A percentile compares a stretch with the other conserved stretches of the same genome.
Conservation (phyloP, 257 asterid genomes). For the Linaria vulgaris region DNA sequence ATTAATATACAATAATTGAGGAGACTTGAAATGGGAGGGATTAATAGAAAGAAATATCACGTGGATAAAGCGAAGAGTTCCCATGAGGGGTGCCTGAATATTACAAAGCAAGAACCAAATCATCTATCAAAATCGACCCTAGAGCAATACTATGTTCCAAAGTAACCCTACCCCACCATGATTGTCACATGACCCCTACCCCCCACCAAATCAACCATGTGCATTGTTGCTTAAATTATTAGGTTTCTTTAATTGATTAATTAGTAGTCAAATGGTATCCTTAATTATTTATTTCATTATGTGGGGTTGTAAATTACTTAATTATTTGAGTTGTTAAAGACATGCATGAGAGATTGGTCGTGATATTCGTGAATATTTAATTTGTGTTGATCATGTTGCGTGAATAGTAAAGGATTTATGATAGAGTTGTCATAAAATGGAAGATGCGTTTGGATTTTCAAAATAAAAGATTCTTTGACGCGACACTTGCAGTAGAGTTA, state of each 20-base stretch:
- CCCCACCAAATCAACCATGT: constrained; percentile 54
- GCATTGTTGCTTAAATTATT: constrained; percentile 32
- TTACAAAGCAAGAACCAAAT: constrained; percentile 50
- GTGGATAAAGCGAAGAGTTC: constrained; percentile 46
- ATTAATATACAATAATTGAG: constrained; percentile 25
- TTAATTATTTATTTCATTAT: constrained; percentile 11
- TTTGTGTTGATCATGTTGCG: background rate
- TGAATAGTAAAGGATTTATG: constrained; percentile 12
- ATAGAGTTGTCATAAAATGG: constrained; percentile 15
- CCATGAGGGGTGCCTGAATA: constrained; percentile 70
- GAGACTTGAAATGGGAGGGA: constrained; percentile 19
- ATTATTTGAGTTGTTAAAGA: background rate
- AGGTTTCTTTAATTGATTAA: background rate
- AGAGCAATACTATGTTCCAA: constrained; percentile 57
- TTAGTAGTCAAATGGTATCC: constrained; percentile 25
- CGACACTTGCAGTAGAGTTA: no score
- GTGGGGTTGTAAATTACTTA: background rate
- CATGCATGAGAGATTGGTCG: background rate
- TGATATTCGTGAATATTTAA: background rate
- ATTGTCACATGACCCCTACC: constrained; percentile 47
- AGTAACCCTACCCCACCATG: constrained; percentile 46
- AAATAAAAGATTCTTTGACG: background rate
- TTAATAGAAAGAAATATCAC: constrained; percentile 29
- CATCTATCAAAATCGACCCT: constrained; percentile 50
- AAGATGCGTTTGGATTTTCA: no score